A percentile compares a stretch with the other conserved stretches of the same genome.
These are phyloP conservation scores for Salix udensis DNA, from an alignment of 345 rosid genomes.

Conservation along the genomic window DNA sequence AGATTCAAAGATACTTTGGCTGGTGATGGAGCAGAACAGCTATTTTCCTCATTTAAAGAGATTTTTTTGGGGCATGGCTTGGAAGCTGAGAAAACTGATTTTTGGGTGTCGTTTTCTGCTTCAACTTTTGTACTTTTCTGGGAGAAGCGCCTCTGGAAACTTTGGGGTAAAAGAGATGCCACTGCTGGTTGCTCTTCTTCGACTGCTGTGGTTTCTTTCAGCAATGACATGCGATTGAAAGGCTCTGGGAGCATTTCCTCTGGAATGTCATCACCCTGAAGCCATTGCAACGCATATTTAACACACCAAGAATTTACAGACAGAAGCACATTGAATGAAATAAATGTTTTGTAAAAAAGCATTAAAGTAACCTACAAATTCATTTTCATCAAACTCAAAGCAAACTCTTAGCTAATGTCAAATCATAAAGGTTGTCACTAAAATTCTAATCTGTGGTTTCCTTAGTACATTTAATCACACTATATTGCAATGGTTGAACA, in stretches of 20 bases:
- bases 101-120: constrained; percentile 6
- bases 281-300: neutral
- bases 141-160: constrained; percentile 47
- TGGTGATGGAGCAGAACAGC: constrained; percentile 25
- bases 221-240: constrained; percentile 29
- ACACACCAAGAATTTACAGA: neutral
- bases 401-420: neutral
- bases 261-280: constrained; percentile 76
- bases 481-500: neutral
- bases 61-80: constrained; percentile 9
- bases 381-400: neutral
- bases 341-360: neutral
- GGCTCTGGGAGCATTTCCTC: constrained; percentile 71
- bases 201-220: neutral
- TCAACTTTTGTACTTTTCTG: constrained; percentile 10
- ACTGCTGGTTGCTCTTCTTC: constrained; percentile 24
- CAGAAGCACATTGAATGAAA: neutral
- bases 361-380: neutral
- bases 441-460: neutral
- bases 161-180: constrained; percentile 44
- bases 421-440: neutral
- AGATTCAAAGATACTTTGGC: constrained; percentile 18
- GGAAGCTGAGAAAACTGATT: constrained; percentile 14
- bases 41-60: constrained; percentile 19
- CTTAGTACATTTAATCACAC: neutral